phyloP scores from a whole-genome alignment of 208 protist species.

The Acanthamoeba castellanii region DNA sequence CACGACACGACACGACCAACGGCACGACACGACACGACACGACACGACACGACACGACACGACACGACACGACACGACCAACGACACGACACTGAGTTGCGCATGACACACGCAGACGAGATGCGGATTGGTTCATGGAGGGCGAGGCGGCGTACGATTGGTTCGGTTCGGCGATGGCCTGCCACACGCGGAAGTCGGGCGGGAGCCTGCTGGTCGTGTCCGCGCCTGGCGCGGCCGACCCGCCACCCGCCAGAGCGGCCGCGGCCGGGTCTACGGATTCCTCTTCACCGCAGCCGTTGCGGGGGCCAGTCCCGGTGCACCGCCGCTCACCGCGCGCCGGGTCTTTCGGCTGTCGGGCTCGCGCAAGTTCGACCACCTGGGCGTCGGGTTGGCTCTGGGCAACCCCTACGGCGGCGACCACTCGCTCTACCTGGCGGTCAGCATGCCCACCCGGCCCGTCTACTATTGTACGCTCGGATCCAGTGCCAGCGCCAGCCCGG shows the following conservation, averaged over 20 bases:
- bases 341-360: neutral
- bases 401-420: neutral
- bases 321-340: neutral
- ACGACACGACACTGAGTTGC: no score
- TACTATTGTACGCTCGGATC: neutral
- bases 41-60: neutral
- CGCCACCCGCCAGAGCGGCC: neutral
- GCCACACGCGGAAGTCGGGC: neutral
- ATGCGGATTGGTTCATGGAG: slow-evolving; percentile 66
- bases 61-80: no score
- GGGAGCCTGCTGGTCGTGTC: slow-evolving; percentile 28
- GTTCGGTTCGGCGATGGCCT: slow-evolving; percentile 26
- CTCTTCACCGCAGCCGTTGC: neutral
- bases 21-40: no score
- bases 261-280: neutral
- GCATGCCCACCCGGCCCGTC: neutral
- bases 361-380: slow-evolving; percentile 9
- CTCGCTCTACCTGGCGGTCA: neutral
- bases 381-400: neutral
- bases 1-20: neutral
- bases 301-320: neutral
- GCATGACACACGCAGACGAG: neutral
- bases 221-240: neutral
- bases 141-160: slow-evolving; percentile 27
- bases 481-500: neutral